Percentiles rank a stretch among this genome's conserved stretches.
These are phyloP conservation scores for Nicotiana noctiflora DNA, from an alignment of 257 asterid genomes.

Conservation along the genomic window DNA sequence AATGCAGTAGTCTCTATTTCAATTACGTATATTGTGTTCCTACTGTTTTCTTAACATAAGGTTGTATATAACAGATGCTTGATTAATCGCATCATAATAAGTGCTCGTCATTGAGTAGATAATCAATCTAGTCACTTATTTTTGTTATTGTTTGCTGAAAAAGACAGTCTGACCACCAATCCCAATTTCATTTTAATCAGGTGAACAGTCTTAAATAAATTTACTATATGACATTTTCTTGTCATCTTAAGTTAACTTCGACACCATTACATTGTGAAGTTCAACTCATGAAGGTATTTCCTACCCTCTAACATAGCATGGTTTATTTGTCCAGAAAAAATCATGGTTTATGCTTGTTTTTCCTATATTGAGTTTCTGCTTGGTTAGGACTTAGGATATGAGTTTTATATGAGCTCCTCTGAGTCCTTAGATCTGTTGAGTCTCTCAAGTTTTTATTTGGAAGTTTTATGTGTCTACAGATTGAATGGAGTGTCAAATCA, in stretches of 20 bases:
- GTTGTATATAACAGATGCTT: neutral
- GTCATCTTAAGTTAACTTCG: neutral
- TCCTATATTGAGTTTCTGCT: neutral
- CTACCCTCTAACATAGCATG: neutral
- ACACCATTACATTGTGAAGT: neutral
- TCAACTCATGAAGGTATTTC: neutral
- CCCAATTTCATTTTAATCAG: neutral
- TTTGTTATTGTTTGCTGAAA: neutral
- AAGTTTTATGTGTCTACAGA: constrained; percentile 31
- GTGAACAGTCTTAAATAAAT: neutral
- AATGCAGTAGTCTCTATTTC: neutral
- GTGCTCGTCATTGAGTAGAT: neutral
- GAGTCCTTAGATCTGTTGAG: neutral
- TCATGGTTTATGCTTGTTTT: neutral
- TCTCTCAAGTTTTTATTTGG: constrained; percentile 4
- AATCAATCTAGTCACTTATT: neutral
- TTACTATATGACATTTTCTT: neutral
- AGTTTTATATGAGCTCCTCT: neutral
- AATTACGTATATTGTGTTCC: neutral
- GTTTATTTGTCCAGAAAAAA: neutral
- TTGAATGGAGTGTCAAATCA: constrained; percentile 94
- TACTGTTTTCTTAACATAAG: neutral
- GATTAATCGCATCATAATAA: neutral
- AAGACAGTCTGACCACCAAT: neutral
- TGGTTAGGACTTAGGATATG: neutral